Base-by-base conservation (phyloP, 768 basidiomycete species). In the Lyophyllum atratum region DNA sequence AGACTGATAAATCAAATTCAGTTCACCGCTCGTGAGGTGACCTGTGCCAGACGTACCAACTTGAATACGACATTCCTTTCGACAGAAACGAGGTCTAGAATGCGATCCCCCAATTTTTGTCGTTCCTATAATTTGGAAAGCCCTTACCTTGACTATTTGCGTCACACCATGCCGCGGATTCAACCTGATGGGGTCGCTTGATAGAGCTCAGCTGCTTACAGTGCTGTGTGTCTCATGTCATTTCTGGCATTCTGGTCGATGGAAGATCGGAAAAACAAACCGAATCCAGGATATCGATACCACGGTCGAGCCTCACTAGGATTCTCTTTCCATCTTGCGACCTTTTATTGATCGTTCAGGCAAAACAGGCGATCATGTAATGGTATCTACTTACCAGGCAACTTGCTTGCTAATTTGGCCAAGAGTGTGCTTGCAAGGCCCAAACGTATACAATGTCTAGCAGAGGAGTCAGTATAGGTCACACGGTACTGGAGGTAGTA, bases 151-250 rank as follows among this genome's bases (percentile, higher is more conserved):
- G n/a, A n/a, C n/a, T n/a, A n/a, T n/a, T n/a, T n/a, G n/a, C n/a
- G n/a, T n/a, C n/a, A n/a, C n/a, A n/a, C 61, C 59, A 58, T 2
- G 34, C 19, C 3, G 53, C 55, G 11, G 61, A 59, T 28, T 60
- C 48, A n/a, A 64, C 17, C 12, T 3, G 24, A 19, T 62, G 59
- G 12, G 45, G 59, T 24, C 64, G 56, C 22, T 47, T 48, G 34
- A 62, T 34, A 1, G 25, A 37, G 21, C 12, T 47, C n/a, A 54
- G n/a, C n/a, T 31, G 24, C 1, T 39, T 22, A n/a, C 56, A 52
- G 9, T 37, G 22, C 58, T 59, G 22, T 34, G n/a, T n/a, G n/a
- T n/a, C n/a, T n/a, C n/a, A 4, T 25, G 4, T 4, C 22, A n/a
- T 14, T 11, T 51, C 9, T 47, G 26, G 3, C 17, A 21, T 10